Evolutionary conservation across 1,284 basidiomycete genomes (phyloP), one percentile per base, ranked within the genome.

Genomic region (Rhodotorula sp.): DNA sequence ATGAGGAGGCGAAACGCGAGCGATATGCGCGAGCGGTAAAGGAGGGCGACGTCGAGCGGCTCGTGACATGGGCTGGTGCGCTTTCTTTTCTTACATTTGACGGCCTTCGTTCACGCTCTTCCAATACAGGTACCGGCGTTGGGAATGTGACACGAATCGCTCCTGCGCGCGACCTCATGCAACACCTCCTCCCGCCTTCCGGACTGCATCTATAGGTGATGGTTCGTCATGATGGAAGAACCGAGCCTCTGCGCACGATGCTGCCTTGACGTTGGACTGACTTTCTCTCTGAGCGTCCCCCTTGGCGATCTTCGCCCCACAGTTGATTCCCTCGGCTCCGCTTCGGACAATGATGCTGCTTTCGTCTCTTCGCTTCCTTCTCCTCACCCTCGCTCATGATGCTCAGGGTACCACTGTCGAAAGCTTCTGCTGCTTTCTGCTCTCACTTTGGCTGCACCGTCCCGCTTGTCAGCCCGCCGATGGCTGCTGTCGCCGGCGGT

Each of bases 401-500:
- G 34, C 34, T 34, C 34, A 34, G 34, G 13, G 56, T 64, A 54
- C 21, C 54, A 14, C 45, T 55, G 12, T 23, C 45, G 19, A 23
- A 27, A 7, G 54, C 62, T 9, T 27, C 27, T 3, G 34, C 21
- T 17, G 65, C 65, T 1, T 46, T 66, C 23, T 53, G 53, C 8
- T 12, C 52, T 2, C 44, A 27, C 45, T 61, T 66, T 4, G 27
- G 45, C 16, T 61, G 44, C 45, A 42, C 25, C 13, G 3, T 55
- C 12, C 74, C 71, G 25, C 25, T 75, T 49, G 64, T 75, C 0
- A 54, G 50, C 14, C 63, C 71, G 42, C 66, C 71, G 10, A 73
- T 73, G 74, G 57, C 66, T 5, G 68, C 55, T 5, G 63, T 66
- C 7, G 63, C 64, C 0, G 74, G 71, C 3, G 74, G 74, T 0